Evolutionary conservation across 2,329 filamentous ascomycete species (phyloP).

Genomic region (Tolypocladium nubicola): DNA sequence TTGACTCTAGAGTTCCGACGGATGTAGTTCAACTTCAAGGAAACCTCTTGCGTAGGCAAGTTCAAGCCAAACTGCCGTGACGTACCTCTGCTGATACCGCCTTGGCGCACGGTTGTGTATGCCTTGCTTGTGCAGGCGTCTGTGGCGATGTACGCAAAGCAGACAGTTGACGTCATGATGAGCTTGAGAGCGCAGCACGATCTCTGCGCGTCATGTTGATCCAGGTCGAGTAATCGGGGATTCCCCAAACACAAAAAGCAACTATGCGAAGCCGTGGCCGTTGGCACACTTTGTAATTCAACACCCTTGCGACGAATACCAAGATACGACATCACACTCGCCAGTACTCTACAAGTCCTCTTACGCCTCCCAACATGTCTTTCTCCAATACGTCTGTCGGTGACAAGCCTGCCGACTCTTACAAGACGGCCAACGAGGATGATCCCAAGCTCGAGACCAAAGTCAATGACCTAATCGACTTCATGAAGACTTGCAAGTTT

Average conservation of each 20-base stretch:
- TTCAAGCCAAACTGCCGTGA: background rate
- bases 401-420: constrained; percentile 60
- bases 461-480: constrained; percentile 60
- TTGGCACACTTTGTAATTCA: too few relatives aligned
- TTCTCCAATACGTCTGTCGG: constrained; percentile 48
- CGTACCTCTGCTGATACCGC: background rate
- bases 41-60: too few relatives aligned
- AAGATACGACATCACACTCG: background rate
- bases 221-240: background rate
- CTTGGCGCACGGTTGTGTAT: background rate
- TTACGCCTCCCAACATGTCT: constrained; percentile 19
- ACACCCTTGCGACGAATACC: background rate
- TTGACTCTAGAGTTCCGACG: background rate
- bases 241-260: background rate
- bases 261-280: too few relatives aligned
- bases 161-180: constrained; percentile 5
- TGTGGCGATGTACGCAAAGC: background rate
- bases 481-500: constrained; percentile 67
- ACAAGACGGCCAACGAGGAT: constrained; percentile 64
- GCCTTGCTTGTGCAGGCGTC: background rate
- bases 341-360: background rate
- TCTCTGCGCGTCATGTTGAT: background rate
- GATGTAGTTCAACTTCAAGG: too few relatives aligned
- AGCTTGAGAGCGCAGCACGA: background rate
- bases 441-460: constrained; percentile 59